Evolutionary conservation across 768 basidiomycete species (phyloP).

Genomic region (Suillus paluster): DNA sequence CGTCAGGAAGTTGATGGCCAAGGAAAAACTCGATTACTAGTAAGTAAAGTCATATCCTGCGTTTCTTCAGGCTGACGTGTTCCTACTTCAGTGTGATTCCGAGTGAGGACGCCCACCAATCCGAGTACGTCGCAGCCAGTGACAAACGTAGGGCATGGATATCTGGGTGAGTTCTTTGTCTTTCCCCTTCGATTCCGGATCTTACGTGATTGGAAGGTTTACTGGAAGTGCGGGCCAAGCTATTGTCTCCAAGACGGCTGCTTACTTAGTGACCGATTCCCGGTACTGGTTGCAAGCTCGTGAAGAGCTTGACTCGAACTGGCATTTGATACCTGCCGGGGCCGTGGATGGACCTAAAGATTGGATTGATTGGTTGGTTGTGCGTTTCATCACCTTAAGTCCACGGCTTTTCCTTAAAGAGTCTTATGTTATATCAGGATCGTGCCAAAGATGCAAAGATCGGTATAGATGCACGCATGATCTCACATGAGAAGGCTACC

Average conservation of each 20-base stretch:
- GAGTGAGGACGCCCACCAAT: conserved; percentile 81
- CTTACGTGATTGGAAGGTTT: conserved; percentile 48
- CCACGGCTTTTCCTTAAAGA: conserved; percentile 6
- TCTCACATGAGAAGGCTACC: conserved; percentile 73
- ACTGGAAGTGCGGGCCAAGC: conserved; percentile 73
- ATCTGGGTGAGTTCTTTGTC: conserved; percentile 59
- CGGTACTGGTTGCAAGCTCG: conserved; percentile 84
- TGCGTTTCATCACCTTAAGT: conserved; percentile 34
- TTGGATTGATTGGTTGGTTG: conserved; percentile 82
- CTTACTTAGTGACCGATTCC: conserved; percentile 80
- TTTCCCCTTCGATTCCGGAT: conserved; percentile 27
- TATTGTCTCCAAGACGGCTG: conserved; percentile 64
- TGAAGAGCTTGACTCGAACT: conserved; percentile 71
- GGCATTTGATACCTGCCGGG: conserved; percentile 69
- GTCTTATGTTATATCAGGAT: conserved; percentile 35
- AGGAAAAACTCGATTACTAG: conserved; percentile 78
- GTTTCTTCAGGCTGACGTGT: conserved; percentile 13
- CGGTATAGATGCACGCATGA: conserved; percentile 85
- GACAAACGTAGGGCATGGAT: conserved; percentile 83
- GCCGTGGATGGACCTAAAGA: conserved; percentile 57
- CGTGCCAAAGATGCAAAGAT: conserved; percentile 52
- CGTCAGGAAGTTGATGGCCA: conserved; percentile 66
- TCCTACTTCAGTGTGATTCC: conserved; percentile 62
- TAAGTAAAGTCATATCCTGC: conserved; percentile 41
- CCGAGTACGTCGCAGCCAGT: conserved; percentile 77